Base-by-base conservation (phyloP, 2,329 filamentous ascomycete species). In the Trichoderma sp. region DNA sequence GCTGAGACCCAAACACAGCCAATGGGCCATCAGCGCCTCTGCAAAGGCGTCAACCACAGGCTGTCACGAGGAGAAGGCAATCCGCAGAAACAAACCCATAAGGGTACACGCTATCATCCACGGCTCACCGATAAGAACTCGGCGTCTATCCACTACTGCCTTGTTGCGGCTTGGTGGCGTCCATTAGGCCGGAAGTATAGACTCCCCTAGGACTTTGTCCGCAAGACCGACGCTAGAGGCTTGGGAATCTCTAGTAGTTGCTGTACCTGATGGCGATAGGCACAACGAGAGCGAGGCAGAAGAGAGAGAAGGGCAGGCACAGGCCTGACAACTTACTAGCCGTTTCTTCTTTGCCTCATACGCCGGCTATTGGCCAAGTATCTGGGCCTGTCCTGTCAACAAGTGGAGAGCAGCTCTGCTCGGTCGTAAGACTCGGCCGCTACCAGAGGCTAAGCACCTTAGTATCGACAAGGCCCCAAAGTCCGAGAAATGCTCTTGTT, bases 401-500 rank as follows among this genome's bases (percentile, higher is more conserved):
- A 55, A 40, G 61, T 64, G 61, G 61, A 64, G 49, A 43, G 61
- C 63, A 24, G 47, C 52, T 33, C 47, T 55, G 31, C 43, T 63
- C 63, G 63, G 63, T n/a, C 53, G 29, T 66, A 66, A 66, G 63
- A 11, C 21, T 66, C 63, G 63, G 63, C 63, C 63, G 63, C 63
- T 58, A 58, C 53, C n/a, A 66, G 63, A 53, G 63, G 49, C 13
- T 56, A n/a, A 56, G 49, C 47, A 47, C 59, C 33, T 63, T 24
- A 19, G 55, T 16, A 58, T 66, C 5, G 55, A 27, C 40, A 33
- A 43, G 61, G 49, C 21, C 35, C 10, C 10, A 24, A 16, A 43
- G 53, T 24, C 37, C 16, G 60, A 21, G 24, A 49, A 53, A 35
- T 65, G 53, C 53, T 57, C 29, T 27, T 66, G 53, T 49, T 49